phyloP scores from a whole-genome alignment of 192 early-diverging fungal species.

The Pilobolus umbonatus region DNA sequence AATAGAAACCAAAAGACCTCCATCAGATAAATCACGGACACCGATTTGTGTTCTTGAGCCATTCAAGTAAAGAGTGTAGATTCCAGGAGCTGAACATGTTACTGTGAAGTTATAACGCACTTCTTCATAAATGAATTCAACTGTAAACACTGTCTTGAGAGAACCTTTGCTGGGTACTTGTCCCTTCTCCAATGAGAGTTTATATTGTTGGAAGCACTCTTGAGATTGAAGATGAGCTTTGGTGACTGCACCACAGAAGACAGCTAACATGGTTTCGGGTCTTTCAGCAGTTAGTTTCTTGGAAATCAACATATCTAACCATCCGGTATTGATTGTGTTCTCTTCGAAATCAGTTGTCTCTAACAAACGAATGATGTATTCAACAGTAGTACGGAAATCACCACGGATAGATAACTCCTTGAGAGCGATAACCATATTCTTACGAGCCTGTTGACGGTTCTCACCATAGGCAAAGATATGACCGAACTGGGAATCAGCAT shows the following conservation, averaged over 20 bases:
- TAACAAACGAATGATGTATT: slow-evolving; percentile 91
- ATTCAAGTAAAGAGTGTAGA: slow-evolving; percentile 76
- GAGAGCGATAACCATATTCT: slow-evolving; percentile 95
- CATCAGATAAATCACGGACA: slow-evolving; percentile 86
- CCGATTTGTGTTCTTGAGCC: slow-evolving; percentile 78
- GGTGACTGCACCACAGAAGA: slow-evolving; percentile 88
- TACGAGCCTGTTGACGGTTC: slow-evolving; percentile 86
- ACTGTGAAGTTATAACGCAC: slow-evolving; percentile 89
- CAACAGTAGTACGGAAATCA: slow-evolving; percentile 97
- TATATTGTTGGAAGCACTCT: slow-evolving; percentile 69
- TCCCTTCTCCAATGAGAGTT: slow-evolving; percentile 83
- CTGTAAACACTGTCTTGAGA: slow-evolving; percentile 65
- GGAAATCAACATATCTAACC: slow-evolving; percentile 93
- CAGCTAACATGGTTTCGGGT: slow-evolving; percentile 84
- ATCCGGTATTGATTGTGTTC: slow-evolving; percentile 91
- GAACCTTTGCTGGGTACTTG: slow-evolving; percentile 78
- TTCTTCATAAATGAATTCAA: slow-evolving; percentile 92
- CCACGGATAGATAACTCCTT: slow-evolving; percentile 98
- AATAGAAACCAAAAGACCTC: slow-evolving; percentile 84
- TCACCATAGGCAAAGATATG: slow-evolving; percentile 98
- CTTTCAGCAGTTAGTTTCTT: slow-evolving; percentile 85
- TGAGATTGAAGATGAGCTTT: slow-evolving; percentile 72
- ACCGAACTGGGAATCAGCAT: slow-evolving; percentile 99
- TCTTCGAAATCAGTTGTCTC: slow-evolving; percentile 86
- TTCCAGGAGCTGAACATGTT: slow-evolving; percentile 74